Percentiles rank a stretch among this genome's conserved stretches.
Conservation (phyloP, 2,329 filamentous ascomycete genomes). For the Trichoderma asperellum region DNA sequence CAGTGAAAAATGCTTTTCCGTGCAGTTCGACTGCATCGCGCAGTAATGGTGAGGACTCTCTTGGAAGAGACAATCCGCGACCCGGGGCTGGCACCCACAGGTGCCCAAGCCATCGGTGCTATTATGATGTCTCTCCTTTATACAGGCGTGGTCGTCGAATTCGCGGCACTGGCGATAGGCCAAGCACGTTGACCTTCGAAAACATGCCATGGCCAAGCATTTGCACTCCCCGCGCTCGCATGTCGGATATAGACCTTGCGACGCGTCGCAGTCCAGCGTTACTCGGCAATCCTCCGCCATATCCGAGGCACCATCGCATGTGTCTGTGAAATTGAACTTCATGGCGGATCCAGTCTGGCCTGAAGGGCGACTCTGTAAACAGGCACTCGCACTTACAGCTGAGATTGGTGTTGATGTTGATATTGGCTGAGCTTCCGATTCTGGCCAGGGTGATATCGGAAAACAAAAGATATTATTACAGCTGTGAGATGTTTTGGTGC, state of each 20-base stretch:
- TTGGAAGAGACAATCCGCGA: slow-evolving; percentile 16
- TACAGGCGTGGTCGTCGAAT: slow-evolving; percentile 26
- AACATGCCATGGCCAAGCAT: slow-evolving; percentile 27
- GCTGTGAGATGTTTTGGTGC: neutral
- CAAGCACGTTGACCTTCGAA: slow-evolving; percentile 12
- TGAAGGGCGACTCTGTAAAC: neutral
- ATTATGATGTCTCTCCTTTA: neutral
- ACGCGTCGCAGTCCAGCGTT: slow-evolving; percentile 25
- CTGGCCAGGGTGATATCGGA: neutral
- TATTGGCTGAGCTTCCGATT: neutral
- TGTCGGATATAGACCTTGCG: slow-evolving; percentile 15
- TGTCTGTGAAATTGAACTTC: slow-evolving; percentile 22
- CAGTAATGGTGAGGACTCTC: slow-evolving; percentile 24
- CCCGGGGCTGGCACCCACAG: slow-evolving; percentile 20
- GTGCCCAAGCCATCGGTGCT: neutral
- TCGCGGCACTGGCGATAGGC: slow-evolving; percentile 22
- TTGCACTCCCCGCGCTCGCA: slow-evolving; percentile 27
- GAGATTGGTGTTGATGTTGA: neutral
- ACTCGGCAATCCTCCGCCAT: slow-evolving; percentile 30
- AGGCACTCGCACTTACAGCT: neutral
- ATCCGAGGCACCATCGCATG: slow-evolving; percentile 5
- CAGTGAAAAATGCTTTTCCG: slow-evolving; percentile 23
- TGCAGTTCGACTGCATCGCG: neutral
- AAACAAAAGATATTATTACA: neutral
- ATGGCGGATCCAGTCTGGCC: neutral